phyloP scores from a whole-genome alignment of 176 grass and related monocot genomes.

The Ampelocalamus luodianensis region DNA sequence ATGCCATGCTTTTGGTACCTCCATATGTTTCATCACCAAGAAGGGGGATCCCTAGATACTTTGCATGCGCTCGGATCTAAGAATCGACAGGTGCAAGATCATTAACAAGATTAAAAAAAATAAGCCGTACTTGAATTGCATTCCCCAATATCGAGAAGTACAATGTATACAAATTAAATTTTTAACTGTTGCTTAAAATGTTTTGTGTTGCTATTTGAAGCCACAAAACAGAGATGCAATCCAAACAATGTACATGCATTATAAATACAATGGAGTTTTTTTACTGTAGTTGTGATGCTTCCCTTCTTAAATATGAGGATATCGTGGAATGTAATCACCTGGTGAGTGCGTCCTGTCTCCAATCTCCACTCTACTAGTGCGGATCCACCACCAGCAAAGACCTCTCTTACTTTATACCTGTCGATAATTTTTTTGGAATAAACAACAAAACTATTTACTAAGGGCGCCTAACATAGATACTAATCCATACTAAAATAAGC shows the following conservation, averaged over 20 bases:
- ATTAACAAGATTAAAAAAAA: constrained; percentile 24
- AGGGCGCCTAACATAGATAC: background rate
- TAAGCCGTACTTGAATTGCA: background rate
- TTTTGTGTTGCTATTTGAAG: background rate
- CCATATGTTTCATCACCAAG: constrained; percentile 93
- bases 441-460: constrained; percentile 7
- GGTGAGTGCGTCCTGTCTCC: constrained; percentile 91
- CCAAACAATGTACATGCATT: constrained; percentile 5
- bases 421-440: background rate
- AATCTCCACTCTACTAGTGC: constrained; percentile 90
- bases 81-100: background rate
- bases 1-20: constrained; percentile 77
- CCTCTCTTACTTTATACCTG: constrained; percentile 88
- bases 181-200: background rate
- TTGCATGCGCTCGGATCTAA: constrained; percentile 91
- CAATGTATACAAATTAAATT: background rate
- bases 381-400: constrained; percentile 67
- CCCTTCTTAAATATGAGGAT: constrained; percentile 4
- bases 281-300: background rate
- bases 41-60: constrained; percentile 76
- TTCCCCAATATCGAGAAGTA: background rate
- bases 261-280: background rate
- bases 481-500: background rate
- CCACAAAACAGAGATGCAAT: background rate
- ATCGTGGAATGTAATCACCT: constrained; percentile 48